phyloP scores from a whole-genome alignment of 208 protist genomes.

The Crithidia sp. region DNA sequence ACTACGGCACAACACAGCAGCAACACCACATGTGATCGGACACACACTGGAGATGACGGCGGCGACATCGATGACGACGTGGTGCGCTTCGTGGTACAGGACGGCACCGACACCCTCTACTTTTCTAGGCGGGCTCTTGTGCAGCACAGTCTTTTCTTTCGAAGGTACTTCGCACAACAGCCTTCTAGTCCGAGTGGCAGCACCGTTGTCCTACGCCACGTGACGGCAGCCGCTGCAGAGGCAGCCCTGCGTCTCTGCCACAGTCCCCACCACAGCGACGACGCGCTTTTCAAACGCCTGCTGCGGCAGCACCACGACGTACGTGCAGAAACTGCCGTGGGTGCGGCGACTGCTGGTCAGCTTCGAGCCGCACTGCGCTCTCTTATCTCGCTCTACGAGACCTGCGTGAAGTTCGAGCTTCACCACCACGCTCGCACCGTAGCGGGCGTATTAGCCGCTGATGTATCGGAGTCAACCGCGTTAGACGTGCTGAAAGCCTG shows the following conservation, averaged over 20 bases:
- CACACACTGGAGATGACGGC: not conserved
- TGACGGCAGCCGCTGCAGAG: conserved; percentile 24
- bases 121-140: conserved; percentile 27
- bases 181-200: not conserved
- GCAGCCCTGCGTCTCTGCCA: conserved; percentile 35
- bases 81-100: conserved; percentile 22
- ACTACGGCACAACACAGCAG: not conserved
- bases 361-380: conserved; percentile 3
- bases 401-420: conserved; percentile 41
- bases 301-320: not conserved
- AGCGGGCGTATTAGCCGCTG: not conserved
- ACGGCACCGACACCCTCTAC: conserved; percentile 12
- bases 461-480: conserved; percentile 7
- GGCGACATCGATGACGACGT: not conserved
- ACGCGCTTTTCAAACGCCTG: conserved; percentile 29
- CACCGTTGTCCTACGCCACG: conserved; percentile 24
- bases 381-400: conserved; percentile 36
- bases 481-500: conserved; percentile 24
- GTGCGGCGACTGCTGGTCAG: not conserved
- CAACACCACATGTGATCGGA: not conserved
- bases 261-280: conserved; percentile 26
- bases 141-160: conserved; percentile 23
- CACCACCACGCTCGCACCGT: conserved; percentile 24
- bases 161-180: conserved; percentile 17
- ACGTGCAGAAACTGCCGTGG: not conserved